These are phyloP conservation scores for Suillus fuscotomentosus DNA, from an alignment of 768 basidiomycete species.

Conservation along the genomic window DNA sequence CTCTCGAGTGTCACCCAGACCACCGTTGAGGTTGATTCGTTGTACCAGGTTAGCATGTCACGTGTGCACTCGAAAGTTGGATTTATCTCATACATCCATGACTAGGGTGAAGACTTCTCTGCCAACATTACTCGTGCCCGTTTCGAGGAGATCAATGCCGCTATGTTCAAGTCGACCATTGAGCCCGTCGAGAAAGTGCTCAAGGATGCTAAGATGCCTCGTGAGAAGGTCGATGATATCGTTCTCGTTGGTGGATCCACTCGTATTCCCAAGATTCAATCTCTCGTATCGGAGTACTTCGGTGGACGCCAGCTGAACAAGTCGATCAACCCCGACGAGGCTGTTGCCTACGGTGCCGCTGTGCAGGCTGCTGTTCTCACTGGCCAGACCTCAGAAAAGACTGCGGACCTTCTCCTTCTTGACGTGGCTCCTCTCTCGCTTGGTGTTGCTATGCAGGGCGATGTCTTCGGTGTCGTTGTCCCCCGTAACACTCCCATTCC, in stretches of 20 bases:
- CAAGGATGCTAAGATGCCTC: constrained; percentile 97
- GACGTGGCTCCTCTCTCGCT: constrained; percentile 98
- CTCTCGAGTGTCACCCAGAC: constrained; percentile 98
- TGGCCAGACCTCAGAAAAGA: constrained; percentile 98
- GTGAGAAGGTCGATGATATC: constrained; percentile 97
- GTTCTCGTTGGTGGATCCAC: constrained; percentile 99
- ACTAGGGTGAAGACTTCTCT: constrained; percentile 93
- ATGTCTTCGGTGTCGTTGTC: constrained; percentile 99
- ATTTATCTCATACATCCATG: constrained; percentile 11
- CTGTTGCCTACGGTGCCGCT: constrained; percentile 99
- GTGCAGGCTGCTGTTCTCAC: constrained; percentile 99
- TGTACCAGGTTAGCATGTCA: constrained; percentile 70
- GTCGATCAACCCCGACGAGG: constrained; percentile 99
- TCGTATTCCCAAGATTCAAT: constrained; percentile 99
- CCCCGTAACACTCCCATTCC: constrained; percentile 99
- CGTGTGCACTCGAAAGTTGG: background rate
- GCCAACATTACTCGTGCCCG: constrained; percentile 99
- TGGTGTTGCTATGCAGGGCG: constrained; percentile 99
- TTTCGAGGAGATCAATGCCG: constrained; percentile 99
- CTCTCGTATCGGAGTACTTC: constrained; percentile 98
- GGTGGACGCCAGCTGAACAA: constrained; percentile 98
- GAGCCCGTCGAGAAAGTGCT: constrained; percentile 99
- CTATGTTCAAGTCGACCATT: constrained; percentile 93
- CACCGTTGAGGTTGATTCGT: constrained; percentile 98
- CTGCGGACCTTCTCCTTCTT: constrained; percentile 95